Conservation (phyloP, 805 yeast species). For the Saccharomycopsis oosterbeekiorum region DNA sequence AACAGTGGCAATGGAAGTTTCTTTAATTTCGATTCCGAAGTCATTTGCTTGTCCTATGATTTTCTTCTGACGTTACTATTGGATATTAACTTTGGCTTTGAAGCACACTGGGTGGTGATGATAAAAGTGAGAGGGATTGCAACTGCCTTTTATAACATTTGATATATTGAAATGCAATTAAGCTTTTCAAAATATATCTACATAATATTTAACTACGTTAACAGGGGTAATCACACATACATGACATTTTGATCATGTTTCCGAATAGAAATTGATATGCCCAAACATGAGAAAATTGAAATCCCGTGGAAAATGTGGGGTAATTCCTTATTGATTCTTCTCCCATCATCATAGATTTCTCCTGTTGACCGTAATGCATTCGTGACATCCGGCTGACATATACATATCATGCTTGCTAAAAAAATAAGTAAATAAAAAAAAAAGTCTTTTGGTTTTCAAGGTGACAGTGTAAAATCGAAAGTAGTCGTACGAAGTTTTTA, state of each 20-base stretch:
- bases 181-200: too few relatives aligned
- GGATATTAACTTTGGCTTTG: not conserved
- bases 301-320: not conserved
- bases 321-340: not conserved
- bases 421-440: not conserved
- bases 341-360: not conserved
- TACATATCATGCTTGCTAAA: not conserved
- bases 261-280: not conserved
- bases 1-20: slow-evolving; percentile 54
- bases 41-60: too few relatives aligned
- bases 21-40: not conserved
- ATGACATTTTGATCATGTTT: not conserved
- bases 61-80: too few relatives aligned
- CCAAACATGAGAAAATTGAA: too few relatives aligned
- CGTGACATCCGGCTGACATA: not conserved
- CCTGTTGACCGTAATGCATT: not conserved
- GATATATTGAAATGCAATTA: too few relatives aligned
- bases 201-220: not conserved
- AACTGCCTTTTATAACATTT: too few relatives aligned
- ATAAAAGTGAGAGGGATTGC: too few relatives aligned
- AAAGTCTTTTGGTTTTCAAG: too few relatives aligned
- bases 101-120: too few relatives aligned
- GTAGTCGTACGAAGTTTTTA: too few relatives aligned
- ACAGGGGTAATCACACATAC: not conserved
- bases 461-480: too few relatives aligned